Evolutionary conservation across 192 early-diverging fungal genomes (phyloP), one percentile per base, ranked within the genome.

Genomic region (Podila minutissima): DNA sequence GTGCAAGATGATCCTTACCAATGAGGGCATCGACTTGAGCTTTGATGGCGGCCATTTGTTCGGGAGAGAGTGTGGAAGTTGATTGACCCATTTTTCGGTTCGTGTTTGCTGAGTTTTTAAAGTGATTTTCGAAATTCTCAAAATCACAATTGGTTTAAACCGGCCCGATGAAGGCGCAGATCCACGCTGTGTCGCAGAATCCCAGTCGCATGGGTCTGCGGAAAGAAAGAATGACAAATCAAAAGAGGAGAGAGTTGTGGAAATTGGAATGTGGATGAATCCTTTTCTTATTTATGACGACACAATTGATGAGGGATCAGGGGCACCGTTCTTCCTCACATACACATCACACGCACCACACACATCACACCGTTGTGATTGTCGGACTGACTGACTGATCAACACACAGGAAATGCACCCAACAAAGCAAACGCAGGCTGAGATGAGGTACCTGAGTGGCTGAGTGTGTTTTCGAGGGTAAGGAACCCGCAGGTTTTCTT

Each of bases 1-100:
- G 12, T 11, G 32, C 1, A 37, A 37, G 41, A 17, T 46, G 41
- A 46, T 46, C 1, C 64, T 83, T 84, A 59, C 68, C 64, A 55
- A 88, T 88, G 71, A 82, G 64, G 48, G 71, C 68, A 50, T 88
- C 84, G 71, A 88, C 82, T 62, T 77, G 59, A 35, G 76, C 31
- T 67, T 84, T 68, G 59, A 82, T 19, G 48, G 83, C 48, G 71
- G 83, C 83, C 71, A 67, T 81, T 71, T 37, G 35, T 37, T 87
- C 83, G 71, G 77, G 74, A 79, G 74, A 61, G 20, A 74, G 75
- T 37, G 71, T 13, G 33, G 69, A 64, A 48, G 83, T 51, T 72
- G 67, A 67, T 77, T 70, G 75, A 57, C 82, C 73, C 77, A 81
- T 81, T 28, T 29, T 59, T 38, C 17, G 8, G n/a, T 37, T 17